A percentile compares a stretch with the other conserved stretches of the same genome.
Conservation (phyloP, 2,329 filamentous ascomycete genomes). For the Calonectria crousiana region DNA sequence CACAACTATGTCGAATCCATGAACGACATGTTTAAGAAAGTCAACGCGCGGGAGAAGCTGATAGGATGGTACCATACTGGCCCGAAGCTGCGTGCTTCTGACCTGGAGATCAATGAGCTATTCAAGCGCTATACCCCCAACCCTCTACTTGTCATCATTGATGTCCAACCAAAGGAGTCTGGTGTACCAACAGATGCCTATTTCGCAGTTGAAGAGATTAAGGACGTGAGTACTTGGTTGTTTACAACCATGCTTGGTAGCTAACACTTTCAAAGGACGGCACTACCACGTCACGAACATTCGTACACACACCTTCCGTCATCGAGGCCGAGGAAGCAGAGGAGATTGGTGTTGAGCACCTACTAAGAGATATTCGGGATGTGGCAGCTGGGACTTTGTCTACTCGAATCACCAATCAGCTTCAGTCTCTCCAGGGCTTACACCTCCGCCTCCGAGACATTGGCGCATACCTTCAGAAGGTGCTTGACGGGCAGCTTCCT, state of each 20-base stretch:
- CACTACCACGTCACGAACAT: slow-evolving; percentile 95
- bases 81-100: slow-evolving; percentile 94
- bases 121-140: slow-evolving; percentile 99
- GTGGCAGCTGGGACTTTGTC: slow-evolving; percentile 97
- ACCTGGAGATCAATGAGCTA: slow-evolving; percentile 98
- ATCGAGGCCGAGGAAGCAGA: slow-evolving; percentile 99
- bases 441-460: slow-evolving; percentile 96
- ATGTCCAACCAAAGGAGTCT: slow-evolving; percentile 97
- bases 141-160: slow-evolving; percentile 95
- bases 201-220: slow-evolving; percentile 99
- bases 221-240: slow-evolving; percentile 77
- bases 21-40: slow-evolving; percentile 99
- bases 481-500: slow-evolving; percentile 90
- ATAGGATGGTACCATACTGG: slow-evolving; percentile 99
- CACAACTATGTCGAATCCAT: slow-evolving; percentile 99
- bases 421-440: slow-evolving; percentile 96
- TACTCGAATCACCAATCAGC: slow-evolving; percentile 95
- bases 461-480: slow-evolving; percentile 94
- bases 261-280: slow-evolving; percentile 76
- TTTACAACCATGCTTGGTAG: background rate
- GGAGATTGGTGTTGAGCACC: slow-evolving; percentile 98
- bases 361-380: slow-evolving; percentile 97
- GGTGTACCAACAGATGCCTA: slow-evolving; percentile 98
- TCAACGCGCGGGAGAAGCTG: slow-evolving; percentile 98
- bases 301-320: slow-evolving; percentile 97